Evolutionary conservation across 2,329 filamentous ascomycete genomes (phyloP).

Genomic region (Neoscytalidium dimidiatum): DNA sequence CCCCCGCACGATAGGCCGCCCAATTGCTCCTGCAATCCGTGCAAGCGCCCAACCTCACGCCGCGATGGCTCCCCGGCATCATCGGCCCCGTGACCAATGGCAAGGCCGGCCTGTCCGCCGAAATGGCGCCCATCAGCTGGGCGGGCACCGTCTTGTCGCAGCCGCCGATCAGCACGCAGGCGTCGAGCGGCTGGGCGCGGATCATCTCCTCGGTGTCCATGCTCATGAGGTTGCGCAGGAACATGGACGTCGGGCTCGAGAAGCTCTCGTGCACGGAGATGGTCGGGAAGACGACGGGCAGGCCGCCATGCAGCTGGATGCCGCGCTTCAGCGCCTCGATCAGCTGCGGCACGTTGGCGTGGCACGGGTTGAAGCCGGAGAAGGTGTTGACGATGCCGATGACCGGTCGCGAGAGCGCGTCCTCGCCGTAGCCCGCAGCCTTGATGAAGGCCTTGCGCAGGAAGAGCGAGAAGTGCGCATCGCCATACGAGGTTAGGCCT

Average conservation of each 20-base stretch:
- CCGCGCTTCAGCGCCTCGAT: constrained; percentile 71
- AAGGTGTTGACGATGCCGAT: constrained; percentile 75
- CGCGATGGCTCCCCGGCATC: constrained; percentile 70
- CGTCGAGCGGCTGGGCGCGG: constrained; percentile 68
- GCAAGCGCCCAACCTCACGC: constrained; percentile 68
- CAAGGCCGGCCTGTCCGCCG: constrained; percentile 70
- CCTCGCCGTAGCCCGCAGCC: constrained; percentile 71
- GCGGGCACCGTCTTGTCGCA: constrained; percentile 76
- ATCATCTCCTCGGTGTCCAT: constrained; percentile 84
- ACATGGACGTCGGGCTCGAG: constrained; percentile 73
- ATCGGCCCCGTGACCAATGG: constrained; percentile 73
- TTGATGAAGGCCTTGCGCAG: constrained; percentile 78
- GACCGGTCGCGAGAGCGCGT: constrained; percentile 69
- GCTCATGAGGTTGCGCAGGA: constrained; percentile 71
- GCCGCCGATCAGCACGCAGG: constrained; percentile 67
- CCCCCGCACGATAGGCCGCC: constrained; percentile 67
- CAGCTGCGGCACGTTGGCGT: constrained; percentile 70
- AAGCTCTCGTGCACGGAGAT: constrained; percentile 73
- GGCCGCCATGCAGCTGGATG: constrained; percentile 65
- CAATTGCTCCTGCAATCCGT: constrained; percentile 76
- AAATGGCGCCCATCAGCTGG: constrained; percentile 75
- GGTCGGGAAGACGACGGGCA: constrained; percentile 73
- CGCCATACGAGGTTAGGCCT: constrained; percentile 69
- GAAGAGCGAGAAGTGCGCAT: constrained; percentile 74
- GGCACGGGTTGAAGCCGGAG: constrained; percentile 73